Percentiles rank a stretch among this genome's conserved stretches.
phyloP scores from a whole-genome alignment of 257 asterid species.

The Fraxinus cuspidata region DNA sequence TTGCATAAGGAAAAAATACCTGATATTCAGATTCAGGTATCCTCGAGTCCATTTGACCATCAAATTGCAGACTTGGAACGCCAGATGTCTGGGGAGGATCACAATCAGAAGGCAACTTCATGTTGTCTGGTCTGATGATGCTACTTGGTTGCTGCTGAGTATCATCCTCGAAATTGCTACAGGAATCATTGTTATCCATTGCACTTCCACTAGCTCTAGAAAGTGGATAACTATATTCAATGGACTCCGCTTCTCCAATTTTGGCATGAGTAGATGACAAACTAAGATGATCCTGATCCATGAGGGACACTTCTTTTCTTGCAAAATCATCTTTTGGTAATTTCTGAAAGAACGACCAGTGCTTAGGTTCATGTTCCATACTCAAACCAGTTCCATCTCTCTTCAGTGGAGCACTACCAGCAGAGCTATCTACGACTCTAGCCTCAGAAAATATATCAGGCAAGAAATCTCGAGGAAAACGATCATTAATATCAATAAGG shows the following conservation, averaged over 20 bases:
- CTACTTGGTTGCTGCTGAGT: constrained; percentile 45
- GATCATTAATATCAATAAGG: constrained; percentile 77
- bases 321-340: constrained; percentile 61
- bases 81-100: constrained; percentile 50
- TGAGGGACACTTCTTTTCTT: constrained; percentile 74
- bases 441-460: constrained; percentile 81
- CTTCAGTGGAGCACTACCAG: constrained; percentile 41
- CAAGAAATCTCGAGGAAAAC: constrained; percentile 76
- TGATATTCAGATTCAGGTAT: constrained; percentile 49
- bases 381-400: constrained; percentile 71
- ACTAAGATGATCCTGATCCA: constrained; percentile 84
- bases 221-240: constrained; percentile 50
- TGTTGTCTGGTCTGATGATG: constrained; percentile 41
- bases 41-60: constrained; percentile 43
- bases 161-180: constrained; percentile 37
- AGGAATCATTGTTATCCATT: constrained; percentile 41
- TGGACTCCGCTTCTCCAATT: constrained; percentile 44
- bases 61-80: constrained; percentile 45
- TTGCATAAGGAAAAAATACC: constrained; percentile 40
- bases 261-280: constrained; percentile 52
- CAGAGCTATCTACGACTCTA: constrained; percentile 38
- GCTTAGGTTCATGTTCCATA: constrained; percentile 74
- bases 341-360: constrained; percentile 76
- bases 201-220: constrained; percentile 41
- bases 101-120: constrained; percentile 55